A percentile compares a stretch with the other conserved stretches of the same genome.
These are phyloP conservation scores for Cornus controversa DNA, from an alignment of 148 eudicot species.

Conservation along the genomic window DNA sequence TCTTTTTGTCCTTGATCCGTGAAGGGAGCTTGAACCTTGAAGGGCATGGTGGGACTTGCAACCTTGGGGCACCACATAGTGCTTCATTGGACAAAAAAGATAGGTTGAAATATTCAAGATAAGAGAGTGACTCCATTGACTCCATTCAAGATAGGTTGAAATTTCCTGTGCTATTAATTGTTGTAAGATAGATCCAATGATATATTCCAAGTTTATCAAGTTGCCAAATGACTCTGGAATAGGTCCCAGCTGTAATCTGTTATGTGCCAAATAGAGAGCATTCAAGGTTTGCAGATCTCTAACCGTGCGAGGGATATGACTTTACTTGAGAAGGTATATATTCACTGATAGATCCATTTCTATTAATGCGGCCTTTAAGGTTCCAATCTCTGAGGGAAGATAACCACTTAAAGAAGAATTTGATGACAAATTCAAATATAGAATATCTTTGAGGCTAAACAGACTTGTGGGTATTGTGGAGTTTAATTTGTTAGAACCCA, in stretches of 20 bases:
- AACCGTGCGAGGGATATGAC: background rate
- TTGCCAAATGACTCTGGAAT: slow-evolving; percentile 16
- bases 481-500: slow-evolving; percentile 11
- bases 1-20: background rate
- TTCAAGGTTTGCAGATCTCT: background rate
- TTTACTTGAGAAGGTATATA: background rate
- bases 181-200: slow-evolving; percentile 19
- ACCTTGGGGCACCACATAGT: slow-evolving; percentile 17
- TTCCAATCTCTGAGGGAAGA: slow-evolving; percentile 8
- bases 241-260: slow-evolving; percentile 13
- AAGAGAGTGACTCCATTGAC: slow-evolving; percentile 1
- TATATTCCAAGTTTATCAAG: slow-evolving; percentile 6
- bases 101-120: slow-evolving; percentile 10
- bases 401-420: slow-evolving; percentile 12
- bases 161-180: too few species aligned
- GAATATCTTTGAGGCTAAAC: slow-evolving; percentile 10
- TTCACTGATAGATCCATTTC: slow-evolving; percentile 1
- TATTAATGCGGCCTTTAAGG: background rate
- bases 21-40: background rate
- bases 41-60: slow-evolving; percentile 7
- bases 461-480: slow-evolving; percentile 10
- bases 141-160: too few species aligned
- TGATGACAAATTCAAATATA: background rate
- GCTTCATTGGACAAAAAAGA: slow-evolving; percentile 12
- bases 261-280: background rate